phyloP scores from a whole-genome alignment of 352 stramenopile species.

The Thraustotheca clavata region DNA sequence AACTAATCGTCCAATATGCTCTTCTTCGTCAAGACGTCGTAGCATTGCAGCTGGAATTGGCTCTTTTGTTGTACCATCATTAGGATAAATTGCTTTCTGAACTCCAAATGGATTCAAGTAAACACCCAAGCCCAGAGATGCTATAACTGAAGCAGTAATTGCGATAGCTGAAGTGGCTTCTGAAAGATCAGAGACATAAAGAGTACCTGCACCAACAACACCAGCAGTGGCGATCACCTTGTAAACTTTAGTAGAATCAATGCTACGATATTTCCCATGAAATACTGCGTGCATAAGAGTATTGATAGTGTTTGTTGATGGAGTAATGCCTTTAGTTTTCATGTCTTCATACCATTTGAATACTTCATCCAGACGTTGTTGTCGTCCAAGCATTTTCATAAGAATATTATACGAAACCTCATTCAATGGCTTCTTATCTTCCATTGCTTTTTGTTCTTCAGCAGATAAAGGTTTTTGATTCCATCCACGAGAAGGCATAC shows the following conservation, averaged over 20 bases:
- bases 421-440: conserved; percentile 27
- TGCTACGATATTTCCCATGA: conserved; percentile 55
- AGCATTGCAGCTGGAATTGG: conserved; percentile 77
- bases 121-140: conserved; percentile 69
- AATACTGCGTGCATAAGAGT: conserved; percentile 85
- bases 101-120: conserved; percentile 82
- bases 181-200: conserved; percentile 67
- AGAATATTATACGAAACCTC: conserved; percentile 78
- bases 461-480: not conserved
- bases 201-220: conserved; percentile 38
- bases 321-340: conserved; percentile 59
- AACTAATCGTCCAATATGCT: conserved; percentile 73
- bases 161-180: conserved; percentile 64
- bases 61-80: conserved; percentile 40
- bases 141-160: conserved; percentile 62
- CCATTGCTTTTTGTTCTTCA: conserved; percentile 32
- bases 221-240: conserved; percentile 46
- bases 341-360: conserved; percentile 83
- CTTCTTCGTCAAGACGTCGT: conserved; percentile 70
- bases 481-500: not conserved
- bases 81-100: conserved; percentile 69
- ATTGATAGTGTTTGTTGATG: conserved; percentile 72
- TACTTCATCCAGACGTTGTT: conserved; percentile 50
- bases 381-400: conserved; percentile 66
- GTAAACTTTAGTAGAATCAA: conserved; percentile 67